Base-by-base conservation (phyloP, 805 yeast species). In the Vanderwaltozyma polyspora region DNA sequence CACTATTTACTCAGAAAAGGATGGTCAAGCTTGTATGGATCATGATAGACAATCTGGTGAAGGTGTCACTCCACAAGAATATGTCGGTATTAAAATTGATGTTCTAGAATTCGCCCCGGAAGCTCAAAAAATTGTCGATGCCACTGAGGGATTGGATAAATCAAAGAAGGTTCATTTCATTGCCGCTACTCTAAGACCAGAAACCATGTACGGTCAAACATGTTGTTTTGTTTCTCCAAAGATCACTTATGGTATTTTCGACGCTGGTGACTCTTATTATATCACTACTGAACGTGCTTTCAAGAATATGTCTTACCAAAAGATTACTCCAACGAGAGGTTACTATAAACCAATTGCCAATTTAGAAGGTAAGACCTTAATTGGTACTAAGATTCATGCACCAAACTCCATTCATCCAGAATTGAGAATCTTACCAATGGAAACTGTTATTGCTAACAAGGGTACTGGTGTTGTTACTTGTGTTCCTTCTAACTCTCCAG, bases 391-490 rank as follows among this genome's bases (percentile, higher is more conserved):
- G 63, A 81, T 91, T 51, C 62, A 67, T 46, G 93, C 97, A 24
- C 97, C 97, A 36, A 65, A 81, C 46, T 74, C 95, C 10, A 68
- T 68, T 16, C 66, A 76, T 57, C 65, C 73, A 34, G 74, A 78
- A 47, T 66, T 91, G 45, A 72, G 91, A 51, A 80, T 91, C 37
- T 71, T 91, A 45, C 98, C 98, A 48, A 91, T 91, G 98, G 97
- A 89, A 62, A 85, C 96, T 25, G 89, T 91, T 36, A 69, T 89
- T 59, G 93, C 94, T 27, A 70, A 76, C 37, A 91, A 91, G 68
- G 98, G 98, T 72, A 91, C 97, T 30, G 98, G 97, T 68, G 96
- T 91, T 30, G 98, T 91, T 38, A 89, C 97, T 5, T 91, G 95
- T 68, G 97, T 87, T 43, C 98, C 97, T 42, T 79, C 95, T n/a